phyloP scores from a whole-genome alignment of 768 basidiomycete genomes.

The Melanogaster broomeanus region DNA sequence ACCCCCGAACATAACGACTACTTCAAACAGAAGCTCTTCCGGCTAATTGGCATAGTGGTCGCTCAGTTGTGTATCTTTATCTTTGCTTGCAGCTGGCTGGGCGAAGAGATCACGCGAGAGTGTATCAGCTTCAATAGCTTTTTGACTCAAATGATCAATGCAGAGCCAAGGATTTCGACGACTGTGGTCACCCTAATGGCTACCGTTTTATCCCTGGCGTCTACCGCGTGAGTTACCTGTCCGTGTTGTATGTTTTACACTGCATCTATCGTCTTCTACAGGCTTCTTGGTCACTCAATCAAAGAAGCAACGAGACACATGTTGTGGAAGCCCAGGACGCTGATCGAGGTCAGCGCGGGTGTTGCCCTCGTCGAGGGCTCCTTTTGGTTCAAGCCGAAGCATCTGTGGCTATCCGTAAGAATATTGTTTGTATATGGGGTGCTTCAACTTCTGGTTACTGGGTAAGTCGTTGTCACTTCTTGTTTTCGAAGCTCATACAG shows the following conservation, averaged over 20 bases:
- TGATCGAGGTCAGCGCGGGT: constrained; percentile 9
- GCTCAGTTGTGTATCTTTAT: not conserved
- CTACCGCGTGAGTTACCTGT: not conserved
- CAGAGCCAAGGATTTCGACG: not conserved
- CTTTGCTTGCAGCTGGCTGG: not conserved
- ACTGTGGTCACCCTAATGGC: constrained; percentile 7
- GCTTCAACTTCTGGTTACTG: constrained; percentile 13
- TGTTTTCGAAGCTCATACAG: not conserved
- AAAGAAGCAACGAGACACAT: constrained; percentile 18
- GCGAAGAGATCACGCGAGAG: not conserved
- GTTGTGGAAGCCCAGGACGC: constrained; percentile 10
- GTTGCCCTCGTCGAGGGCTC: constrained; percentile 7
- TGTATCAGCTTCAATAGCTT: not conserved
- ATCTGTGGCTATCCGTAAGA: constrained; percentile 3
- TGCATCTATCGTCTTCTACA: not conserved
- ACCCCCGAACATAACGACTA: too few relatives aligned
- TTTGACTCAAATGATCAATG: not conserved
- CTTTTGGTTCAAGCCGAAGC: not conserved
- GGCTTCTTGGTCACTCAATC: not conserved
- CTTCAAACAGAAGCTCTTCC: too few relatives aligned
- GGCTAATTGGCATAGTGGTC: not conserved
- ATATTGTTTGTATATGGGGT: constrained; percentile 4
- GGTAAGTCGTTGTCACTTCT: constrained; percentile 2
- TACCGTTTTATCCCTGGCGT: not conserved
- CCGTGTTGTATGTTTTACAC: too few relatives aligned